Percentiles rank a stretch among this genome's conserved stretches.
These are phyloP conservation scores for Hyaloscypha finlandica DNA, from an alignment of 495 filamentous ascomycete genomes.

Conservation along the genomic window DNA sequence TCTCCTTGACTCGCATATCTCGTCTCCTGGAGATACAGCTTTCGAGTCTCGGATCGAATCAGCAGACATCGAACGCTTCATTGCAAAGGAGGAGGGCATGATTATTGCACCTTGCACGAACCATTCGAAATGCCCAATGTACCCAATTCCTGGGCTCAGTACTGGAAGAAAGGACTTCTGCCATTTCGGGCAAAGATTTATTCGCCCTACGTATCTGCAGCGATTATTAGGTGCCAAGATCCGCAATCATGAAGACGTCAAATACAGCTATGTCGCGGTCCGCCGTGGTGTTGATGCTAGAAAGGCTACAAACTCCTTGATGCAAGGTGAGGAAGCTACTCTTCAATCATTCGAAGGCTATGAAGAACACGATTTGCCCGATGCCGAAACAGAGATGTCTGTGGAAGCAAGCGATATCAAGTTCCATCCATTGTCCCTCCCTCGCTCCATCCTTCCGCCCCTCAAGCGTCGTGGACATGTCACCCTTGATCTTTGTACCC, in stretches of 20 bases:
- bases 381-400: constrained; percentile 12
- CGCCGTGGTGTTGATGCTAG: constrained; percentile 68
- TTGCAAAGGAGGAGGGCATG: constrained; percentile 74
- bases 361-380: constrained; percentile 35
- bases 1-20: constrained; percentile 73
- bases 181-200: constrained; percentile 86
- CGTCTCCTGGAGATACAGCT: constrained; percentile 55
- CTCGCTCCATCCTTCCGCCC: constrained; percentile 74
- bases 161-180: constrained; percentile 84
- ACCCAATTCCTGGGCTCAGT: constrained; percentile 63
- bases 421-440: constrained; percentile 65
- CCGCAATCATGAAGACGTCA: constrained; percentile 85
- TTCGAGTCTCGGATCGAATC: constrained; percentile 35
- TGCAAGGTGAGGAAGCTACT: constrained; percentile 46
- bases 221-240: constrained; percentile 66
- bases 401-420: constrained; percentile 16
- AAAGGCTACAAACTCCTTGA: constrained; percentile 34
- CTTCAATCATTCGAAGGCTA: constrained; percentile 55
- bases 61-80: constrained; percentile 38
- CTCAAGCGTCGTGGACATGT: constrained; percentile 88
- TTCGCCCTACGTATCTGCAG: constrained; percentile 81
- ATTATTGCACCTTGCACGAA: constrained; percentile 97
- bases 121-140: constrained; percentile 88
- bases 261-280: constrained; percentile 88
- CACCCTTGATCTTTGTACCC: constrained; percentile 88